These are phyloP conservation scores for Dactylellina parvicollis DNA, from an alignment of 2,329 filamentous ascomycete genomes.

Conservation along the genomic window DNA sequence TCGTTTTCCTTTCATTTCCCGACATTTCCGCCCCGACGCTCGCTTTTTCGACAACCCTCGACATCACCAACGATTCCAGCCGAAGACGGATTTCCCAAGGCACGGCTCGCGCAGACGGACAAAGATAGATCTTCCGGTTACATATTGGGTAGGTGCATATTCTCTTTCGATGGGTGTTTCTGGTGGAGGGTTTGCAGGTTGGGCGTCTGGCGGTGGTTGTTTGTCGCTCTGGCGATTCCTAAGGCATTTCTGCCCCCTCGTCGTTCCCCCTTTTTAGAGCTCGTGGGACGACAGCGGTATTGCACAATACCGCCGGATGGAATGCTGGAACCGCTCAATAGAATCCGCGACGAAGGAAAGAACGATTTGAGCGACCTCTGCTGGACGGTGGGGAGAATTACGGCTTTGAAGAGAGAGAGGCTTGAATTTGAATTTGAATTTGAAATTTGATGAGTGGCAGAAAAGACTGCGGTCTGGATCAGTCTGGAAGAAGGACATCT, in stretches of 20 bases:
- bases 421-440: no score
- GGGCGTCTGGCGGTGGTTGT: conserved; percentile 6
- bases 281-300: background rate
- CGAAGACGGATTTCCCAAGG: background rate
- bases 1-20: conserved; percentile 10
- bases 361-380: no score
- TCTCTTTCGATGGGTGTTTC: conserved; percentile 4
- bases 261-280: conserved; percentile 10
- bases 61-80: background rate
- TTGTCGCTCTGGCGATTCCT: conserved; percentile 13
- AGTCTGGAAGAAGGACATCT: no score
- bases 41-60: conserved; percentile 18
- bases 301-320: conserved; percentile 13
- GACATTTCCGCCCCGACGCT: conserved; percentile 22
- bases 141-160: conserved; percentile 43
- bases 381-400: no score
- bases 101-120: no score
- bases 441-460: no score
- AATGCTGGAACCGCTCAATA: conserved; percentile 24
- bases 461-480: no score
- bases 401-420: no score
- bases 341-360: background rate
- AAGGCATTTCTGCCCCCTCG: conserved; percentile 9
- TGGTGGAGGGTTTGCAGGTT: conserved; percentile 3
- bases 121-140: conserved; percentile 2